These are phyloP conservation scores for Cystobasidium tubakii DNA, from an alignment of 768 basidiomycete genomes.

Conservation along the genomic window DNA sequence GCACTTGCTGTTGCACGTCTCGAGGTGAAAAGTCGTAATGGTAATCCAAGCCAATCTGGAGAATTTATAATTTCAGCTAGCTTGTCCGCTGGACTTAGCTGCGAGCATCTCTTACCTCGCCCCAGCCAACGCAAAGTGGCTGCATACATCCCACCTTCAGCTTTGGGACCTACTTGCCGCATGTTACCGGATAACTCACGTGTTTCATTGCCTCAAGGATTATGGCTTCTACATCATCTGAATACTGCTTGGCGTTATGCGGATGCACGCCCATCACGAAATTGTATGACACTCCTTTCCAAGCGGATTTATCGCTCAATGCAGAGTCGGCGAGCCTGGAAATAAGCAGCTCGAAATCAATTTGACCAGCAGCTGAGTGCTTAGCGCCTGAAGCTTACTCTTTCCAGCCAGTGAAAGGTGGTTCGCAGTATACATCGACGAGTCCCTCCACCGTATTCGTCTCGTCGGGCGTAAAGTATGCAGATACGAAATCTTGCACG, in stretches of 20 bases:
- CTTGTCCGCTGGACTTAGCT: background rate
- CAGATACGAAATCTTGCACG: constrained; percentile 66
- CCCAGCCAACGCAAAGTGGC: constrained; percentile 78
- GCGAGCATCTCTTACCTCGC: constrained; percentile 79
- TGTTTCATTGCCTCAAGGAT: constrained; percentile 54
- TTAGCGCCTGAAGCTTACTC: constrained; percentile 44
- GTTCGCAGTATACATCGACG: constrained; percentile 86
- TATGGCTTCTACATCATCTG: constrained; percentile 61
- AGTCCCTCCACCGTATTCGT: constrained; percentile 57
- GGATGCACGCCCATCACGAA: constrained; percentile 47
- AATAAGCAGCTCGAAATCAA: constrained; percentile 61
- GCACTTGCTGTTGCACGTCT: constrained; percentile 61
- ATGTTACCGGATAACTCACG: background rate
- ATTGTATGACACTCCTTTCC: constrained; percentile 32
- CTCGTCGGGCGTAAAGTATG: constrained; percentile 52
- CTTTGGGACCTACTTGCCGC: background rate
- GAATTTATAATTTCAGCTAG: background rate
- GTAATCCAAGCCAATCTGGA: constrained; percentile 37
- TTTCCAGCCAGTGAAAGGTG: constrained; percentile 56
- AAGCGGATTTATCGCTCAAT: constrained; percentile 35
- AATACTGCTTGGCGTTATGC: constrained; percentile 67
- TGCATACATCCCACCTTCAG: constrained; percentile 50
- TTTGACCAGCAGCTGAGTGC: background rate
- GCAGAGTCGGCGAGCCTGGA: constrained; percentile 31
- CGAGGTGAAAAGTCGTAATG: constrained; percentile 65